Evolutionary conservation across 768 basidiomycete genomes (phyloP).

Genomic region (Lentinula guzmanii): DNA sequence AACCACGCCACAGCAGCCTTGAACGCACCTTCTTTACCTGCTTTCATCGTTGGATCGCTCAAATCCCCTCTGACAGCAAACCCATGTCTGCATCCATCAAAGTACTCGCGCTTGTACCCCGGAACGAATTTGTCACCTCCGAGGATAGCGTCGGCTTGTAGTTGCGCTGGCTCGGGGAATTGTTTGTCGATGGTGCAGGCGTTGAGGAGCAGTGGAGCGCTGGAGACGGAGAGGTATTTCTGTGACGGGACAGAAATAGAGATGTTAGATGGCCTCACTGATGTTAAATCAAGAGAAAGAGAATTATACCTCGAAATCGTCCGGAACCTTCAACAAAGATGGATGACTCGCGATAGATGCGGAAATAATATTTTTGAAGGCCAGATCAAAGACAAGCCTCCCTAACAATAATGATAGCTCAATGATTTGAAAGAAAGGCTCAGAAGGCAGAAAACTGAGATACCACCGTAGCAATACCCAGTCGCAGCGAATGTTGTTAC

Average conservation of each 20-base stretch:
- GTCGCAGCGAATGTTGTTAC: constrained; percentile 52
- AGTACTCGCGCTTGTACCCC: constrained; percentile 29
- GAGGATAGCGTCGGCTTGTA: constrained; percentile 29
- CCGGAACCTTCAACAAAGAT: constrained; percentile 49
- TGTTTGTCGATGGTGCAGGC: constrained; percentile 44
- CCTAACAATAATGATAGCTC: constrained; percentile 19
- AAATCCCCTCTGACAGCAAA: constrained; percentile 39
- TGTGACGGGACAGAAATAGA: constrained; percentile 13
- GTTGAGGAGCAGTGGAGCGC: constrained; percentile 62
- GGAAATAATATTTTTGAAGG: constrained; percentile 45
- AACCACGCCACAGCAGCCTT: constrained; percentile 45
- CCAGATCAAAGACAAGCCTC: constrained; percentile 57
- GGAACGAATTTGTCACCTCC: constrained; percentile 28
- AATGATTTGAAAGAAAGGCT: not conserved
- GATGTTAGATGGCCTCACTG: not conserved
- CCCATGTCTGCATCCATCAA: constrained; percentile 26
- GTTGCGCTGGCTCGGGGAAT: constrained; percentile 25
- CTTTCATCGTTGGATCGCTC: constrained; percentile 36
- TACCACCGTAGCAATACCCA: constrained; percentile 69
- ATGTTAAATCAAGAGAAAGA: not conserved
- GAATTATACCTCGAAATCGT: constrained; percentile 50
- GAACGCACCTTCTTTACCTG: constrained; percentile 52
- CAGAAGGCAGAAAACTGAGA: constrained; percentile 6
- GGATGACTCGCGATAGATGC: constrained; percentile 53
- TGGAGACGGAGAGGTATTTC: constrained; percentile 41